Percentiles rank a stretch among this genome's conserved stretches.
phyloP scores from a whole-genome alignment of 148 eudicot species.

The Pharnaceum exiguum region DNA sequence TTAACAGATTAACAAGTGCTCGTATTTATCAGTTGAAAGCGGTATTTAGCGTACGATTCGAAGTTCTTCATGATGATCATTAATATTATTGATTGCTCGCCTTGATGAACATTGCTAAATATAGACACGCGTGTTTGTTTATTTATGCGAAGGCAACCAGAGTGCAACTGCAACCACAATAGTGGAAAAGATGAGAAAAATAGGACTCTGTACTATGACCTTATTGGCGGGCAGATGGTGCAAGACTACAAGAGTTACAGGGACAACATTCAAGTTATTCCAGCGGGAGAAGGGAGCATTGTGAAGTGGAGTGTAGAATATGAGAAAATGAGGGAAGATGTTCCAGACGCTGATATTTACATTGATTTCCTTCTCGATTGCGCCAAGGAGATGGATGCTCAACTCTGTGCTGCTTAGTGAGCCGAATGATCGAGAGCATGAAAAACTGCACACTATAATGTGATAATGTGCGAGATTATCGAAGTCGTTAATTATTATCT shows the following conservation, averaged over 20 bases:
- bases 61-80: too few relatives aligned
- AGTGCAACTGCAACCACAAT: background rate
- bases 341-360: slow-evolving; percentile 13
- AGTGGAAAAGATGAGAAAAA: slow-evolving; percentile 6
- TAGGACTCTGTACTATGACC: background rate
- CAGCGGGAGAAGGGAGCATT: slow-evolving; percentile 9
- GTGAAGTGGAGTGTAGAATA: slow-evolving; percentile 22
- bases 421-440: too few relatives aligned
- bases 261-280: slow-evolving; percentile 6
- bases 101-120: too few relatives aligned
- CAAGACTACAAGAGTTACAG: slow-evolving; percentile 12
- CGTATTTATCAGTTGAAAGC: too few relatives aligned
- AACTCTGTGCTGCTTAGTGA: background rate
- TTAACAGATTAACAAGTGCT: too few relatives aligned
- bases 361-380: slow-evolving; percentile 3
- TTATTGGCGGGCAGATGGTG: slow-evolving; percentile 18
- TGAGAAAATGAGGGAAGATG: slow-evolving; percentile 23
- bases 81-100: too few relatives aligned
- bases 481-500: too few relatives aligned
- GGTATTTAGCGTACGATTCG: too few relatives aligned
- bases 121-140: too few relatives aligned
- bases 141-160: background rate
- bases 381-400: slow-evolving; percentile 4
- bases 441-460: too few relatives aligned
- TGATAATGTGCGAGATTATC: too few relatives aligned